These are phyloP conservation scores for Fusarium pseudonygamai DNA, from an alignment of 2,329 filamentous ascomycete genomes.

Conservation along the genomic window DNA sequence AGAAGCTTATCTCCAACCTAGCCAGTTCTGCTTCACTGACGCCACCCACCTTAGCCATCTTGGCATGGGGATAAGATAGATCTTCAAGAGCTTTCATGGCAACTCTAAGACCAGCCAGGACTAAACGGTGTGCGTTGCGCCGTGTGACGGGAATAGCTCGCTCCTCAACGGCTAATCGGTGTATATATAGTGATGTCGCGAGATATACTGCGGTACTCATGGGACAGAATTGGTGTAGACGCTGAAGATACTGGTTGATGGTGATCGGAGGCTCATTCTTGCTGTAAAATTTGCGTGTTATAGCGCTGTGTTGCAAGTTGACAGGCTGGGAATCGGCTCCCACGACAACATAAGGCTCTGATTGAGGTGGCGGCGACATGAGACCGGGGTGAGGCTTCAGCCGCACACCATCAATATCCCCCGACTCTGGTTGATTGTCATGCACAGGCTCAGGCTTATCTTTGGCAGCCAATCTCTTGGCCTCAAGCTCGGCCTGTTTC, in stretches of 20 bases:
- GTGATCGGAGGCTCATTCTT: slow-evolving; percentile 86
- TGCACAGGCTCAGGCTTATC: slow-evolving; percentile 14
- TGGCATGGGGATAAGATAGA: slow-evolving; percentile 83
- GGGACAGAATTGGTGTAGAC: slow-evolving; percentile 90
- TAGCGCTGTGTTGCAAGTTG: slow-evolving; percentile 81
- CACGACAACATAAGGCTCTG: slow-evolving; percentile 67
- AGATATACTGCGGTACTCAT: slow-evolving; percentile 95
- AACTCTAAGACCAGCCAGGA: slow-evolving; percentile 84
- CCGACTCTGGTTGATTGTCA: slow-evolving; percentile 5
- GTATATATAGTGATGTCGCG: slow-evolving; percentile 87
- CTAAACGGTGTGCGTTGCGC: slow-evolving; percentile 85
- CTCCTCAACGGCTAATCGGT: slow-evolving; percentile 81
- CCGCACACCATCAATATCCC: slow-evolving; percentile 64
- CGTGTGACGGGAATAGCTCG: slow-evolving; percentile 81
- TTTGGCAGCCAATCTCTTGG: slow-evolving; percentile 34
- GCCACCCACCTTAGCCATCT: slow-evolving; percentile 87
- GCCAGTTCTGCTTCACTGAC: slow-evolving; percentile 85
- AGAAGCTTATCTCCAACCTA: slow-evolving; percentile 87
- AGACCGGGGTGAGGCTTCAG: slow-evolving; percentile 53
- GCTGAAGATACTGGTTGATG: slow-evolving; percentile 83
- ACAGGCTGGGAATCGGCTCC: slow-evolving; percentile 77
- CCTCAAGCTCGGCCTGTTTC: slow-evolving; percentile 51
- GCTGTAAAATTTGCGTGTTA: slow-evolving; percentile 93
- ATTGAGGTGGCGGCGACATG: slow-evolving; percentile 39
- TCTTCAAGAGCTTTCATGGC: slow-evolving; percentile 98